These are phyloP conservation scores for Aquilaria malaccensis DNA, from an alignment of 345 rosid genomes.

Conservation along the genomic window DNA sequence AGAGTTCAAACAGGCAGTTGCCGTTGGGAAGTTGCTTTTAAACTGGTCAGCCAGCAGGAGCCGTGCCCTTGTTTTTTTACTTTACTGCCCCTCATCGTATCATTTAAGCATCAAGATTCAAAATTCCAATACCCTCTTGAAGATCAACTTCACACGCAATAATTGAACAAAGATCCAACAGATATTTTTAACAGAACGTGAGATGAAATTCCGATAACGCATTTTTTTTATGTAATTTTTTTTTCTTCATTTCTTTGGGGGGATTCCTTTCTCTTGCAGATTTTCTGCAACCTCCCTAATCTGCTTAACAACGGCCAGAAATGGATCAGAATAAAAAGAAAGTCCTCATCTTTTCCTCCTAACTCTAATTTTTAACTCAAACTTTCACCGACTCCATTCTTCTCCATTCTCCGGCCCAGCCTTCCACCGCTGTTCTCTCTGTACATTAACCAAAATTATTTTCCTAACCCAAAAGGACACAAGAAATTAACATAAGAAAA, in stretches of 20 bases:
- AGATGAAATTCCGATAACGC: constrained; percentile 8
- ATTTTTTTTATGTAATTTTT: background rate
- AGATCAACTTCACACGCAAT: too few species aligned
- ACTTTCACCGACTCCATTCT: constrained; percentile 9
- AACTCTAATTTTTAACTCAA: constrained; percentile 11
- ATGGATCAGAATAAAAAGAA: background rate
- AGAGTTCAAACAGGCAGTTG: too few species aligned
- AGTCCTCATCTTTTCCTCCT: background rate
- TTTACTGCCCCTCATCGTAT: too few species aligned
- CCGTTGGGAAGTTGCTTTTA: too few species aligned
- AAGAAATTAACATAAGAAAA: constrained; percentile 19
- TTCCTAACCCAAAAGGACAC: constrained; percentile 23
- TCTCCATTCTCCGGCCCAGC: constrained; percentile 4
- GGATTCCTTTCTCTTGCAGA: background rate
- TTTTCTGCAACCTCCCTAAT: background rate
- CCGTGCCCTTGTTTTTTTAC: too few species aligned
- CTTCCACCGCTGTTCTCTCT: constrained; percentile 21
- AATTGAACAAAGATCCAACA: too few species aligned
- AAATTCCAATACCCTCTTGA: too few species aligned
- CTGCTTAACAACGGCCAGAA: constrained; percentile 12
- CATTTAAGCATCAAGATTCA: too few species aligned
- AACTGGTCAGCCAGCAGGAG: too few species aligned
- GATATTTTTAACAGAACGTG: background rate
- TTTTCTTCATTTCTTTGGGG: background rate
- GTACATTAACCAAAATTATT: constrained; percentile 60